Percentiles rank a stretch among this genome's conserved stretches.
phyloP scores from a whole-genome alignment of 164 flowering plant genomes.

The Macadamia integrifolia region DNA sequence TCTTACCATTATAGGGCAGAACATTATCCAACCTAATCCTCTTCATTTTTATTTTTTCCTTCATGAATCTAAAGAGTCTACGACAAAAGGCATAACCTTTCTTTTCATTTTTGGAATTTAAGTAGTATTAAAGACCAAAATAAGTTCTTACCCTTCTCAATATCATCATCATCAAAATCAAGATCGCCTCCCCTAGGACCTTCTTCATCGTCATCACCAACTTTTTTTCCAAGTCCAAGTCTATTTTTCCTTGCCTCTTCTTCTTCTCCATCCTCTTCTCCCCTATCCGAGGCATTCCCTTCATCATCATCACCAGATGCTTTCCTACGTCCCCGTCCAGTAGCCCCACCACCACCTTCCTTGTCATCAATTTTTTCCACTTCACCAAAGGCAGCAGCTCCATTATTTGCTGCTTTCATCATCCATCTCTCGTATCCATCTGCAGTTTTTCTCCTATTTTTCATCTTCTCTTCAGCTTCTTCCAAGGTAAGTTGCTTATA shows the following conservation, averaged over 20 bases:
- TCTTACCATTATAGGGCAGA: too few relatives aligned
- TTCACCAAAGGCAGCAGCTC: slow-evolving; percentile 92
- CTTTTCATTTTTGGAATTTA: too few relatives aligned
- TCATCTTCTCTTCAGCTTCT: slow-evolving; percentile 99
- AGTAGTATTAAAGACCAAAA: neutral
- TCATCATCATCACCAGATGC: slow-evolving; percentile 63
- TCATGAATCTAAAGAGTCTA: too few relatives aligned
- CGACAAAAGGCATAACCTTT: too few relatives aligned
- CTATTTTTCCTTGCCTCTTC: slow-evolving; percentile 74
- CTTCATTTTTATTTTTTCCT: too few relatives aligned
- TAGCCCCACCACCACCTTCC: slow-evolving; percentile 39
- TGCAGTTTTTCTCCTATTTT: slow-evolving; percentile 77
- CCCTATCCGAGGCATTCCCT: slow-evolving; percentile 71
- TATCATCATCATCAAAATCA: slow-evolving; percentile 88
- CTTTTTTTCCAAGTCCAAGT: slow-evolving; percentile 61
- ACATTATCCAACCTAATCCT: too few relatives aligned
- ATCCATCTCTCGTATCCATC: slow-evolving; percentile 98
- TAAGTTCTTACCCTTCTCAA: slow-evolving; percentile 70
- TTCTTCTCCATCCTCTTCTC: slow-evolving; percentile 86
- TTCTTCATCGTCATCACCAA: slow-evolving; percentile 87
- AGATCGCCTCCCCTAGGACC: slow-evolving; percentile 78
- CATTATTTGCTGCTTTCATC: slow-evolving; percentile 94
- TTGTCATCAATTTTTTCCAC: slow-evolving; percentile 53
- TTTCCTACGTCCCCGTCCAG: slow-evolving; percentile 61
- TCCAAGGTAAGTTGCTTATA: slow-evolving; percentile 97